phyloP scores from a whole-genome alignment of 345 rosid species.

The Dovyalis caffra region DNA sequence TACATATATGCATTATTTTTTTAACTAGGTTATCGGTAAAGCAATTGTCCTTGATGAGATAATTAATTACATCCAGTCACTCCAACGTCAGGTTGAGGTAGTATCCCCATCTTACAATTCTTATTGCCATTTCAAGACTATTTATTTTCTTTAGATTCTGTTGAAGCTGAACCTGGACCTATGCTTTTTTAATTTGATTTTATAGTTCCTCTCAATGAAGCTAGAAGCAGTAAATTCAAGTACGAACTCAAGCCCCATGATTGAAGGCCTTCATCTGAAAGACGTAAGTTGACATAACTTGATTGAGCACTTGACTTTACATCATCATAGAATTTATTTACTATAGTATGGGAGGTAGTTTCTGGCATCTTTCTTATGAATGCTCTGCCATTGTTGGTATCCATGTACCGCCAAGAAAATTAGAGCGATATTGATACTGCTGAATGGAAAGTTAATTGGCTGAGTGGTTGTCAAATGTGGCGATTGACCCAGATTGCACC shows the following conservation, averaged over 20 bases:
- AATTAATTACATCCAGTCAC: constrained; percentile 82
- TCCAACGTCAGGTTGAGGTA: constrained; percentile 91
- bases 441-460: background rate
- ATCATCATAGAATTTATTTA: background rate
- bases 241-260: constrained; percentile 10
- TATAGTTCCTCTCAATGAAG: constrained; percentile 33
- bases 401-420: background rate
- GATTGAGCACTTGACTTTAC: constrained; percentile 3
- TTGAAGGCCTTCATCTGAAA: constrained; percentile 25
- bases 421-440: background rate
- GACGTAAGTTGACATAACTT: constrained; percentile 17
- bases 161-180: constrained; percentile 11
- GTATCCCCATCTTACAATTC: background rate
- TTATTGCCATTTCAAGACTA: background rate
- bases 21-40: constrained; percentile 76
- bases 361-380: background rate
- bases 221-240: constrained; percentile 33
- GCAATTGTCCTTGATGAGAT: constrained; percentile 90
- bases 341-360: background rate
- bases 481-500: background rate
- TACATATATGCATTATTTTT: background rate
- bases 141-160: background rate
- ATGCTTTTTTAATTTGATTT: constrained; percentile 11
- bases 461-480: background rate
- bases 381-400: background rate